These are phyloP conservation scores for Ceratorhiza oryzae-sativae DNA, from an alignment of 1,284 basidiomycete species.

Conservation along the genomic window DNA sequence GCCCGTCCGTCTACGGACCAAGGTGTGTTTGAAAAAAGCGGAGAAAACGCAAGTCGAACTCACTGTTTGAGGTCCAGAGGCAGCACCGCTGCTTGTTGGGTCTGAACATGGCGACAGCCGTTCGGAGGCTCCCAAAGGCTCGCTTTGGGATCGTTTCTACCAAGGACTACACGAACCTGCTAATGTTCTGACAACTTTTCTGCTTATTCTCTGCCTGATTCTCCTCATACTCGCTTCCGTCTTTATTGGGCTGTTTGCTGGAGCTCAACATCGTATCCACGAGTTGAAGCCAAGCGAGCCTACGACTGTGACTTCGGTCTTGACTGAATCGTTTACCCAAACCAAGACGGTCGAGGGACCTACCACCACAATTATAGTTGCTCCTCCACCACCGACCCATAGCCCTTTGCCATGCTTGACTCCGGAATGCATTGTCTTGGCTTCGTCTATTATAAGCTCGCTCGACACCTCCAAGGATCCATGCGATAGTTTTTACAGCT, in stretches of 20 bases:
- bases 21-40: conserved; percentile 1
- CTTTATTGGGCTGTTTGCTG: conserved; percentile 92
- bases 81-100: conserved; percentile 39
- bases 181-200: conserved; percentile 83
- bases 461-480: conserved; percentile 87
- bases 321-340: conserved; percentile 40
- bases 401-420: conserved; percentile 66
- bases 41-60: not conserved
- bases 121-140: conserved; percentile 40
- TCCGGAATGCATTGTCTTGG: conserved; percentile 81
- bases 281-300: conserved; percentile 47
- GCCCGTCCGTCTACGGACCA: conserved; percentile 39
- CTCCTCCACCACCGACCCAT: conserved; percentile 23
- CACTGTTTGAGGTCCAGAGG: conserved; percentile 2
- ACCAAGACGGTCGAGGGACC: conserved; percentile 50
- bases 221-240: conserved; percentile 83
- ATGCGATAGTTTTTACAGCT: conserved; percentile 95
- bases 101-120: conserved; percentile 29
- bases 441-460: conserved; percentile 81
- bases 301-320: conserved; percentile 49
- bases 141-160: conserved; percentile 45
- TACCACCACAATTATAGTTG: conserved; percentile 46
- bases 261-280: conserved; percentile 78
- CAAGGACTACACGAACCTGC: conserved; percentile 67
- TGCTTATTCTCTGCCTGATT: conserved; percentile 75